Evolutionary conservation across 2,329 filamentous ascomycete species (phyloP).

Genomic region (Neospermospora avenae): DNA sequence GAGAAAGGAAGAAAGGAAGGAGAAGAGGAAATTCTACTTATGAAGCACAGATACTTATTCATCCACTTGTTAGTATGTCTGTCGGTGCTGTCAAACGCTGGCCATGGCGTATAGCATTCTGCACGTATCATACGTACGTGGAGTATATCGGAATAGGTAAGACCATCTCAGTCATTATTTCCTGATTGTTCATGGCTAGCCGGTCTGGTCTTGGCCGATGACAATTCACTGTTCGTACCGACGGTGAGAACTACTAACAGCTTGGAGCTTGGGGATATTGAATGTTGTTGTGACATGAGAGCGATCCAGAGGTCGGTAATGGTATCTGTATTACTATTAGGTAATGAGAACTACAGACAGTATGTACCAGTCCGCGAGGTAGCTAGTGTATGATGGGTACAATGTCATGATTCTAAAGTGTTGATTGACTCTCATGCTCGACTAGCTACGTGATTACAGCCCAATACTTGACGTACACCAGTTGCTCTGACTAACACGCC

Average conservation of each 20-base stretch:
- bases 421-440: no score
- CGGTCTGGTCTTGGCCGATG: slow-evolving; percentile 23
- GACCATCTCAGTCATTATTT: slow-evolving; percentile 10
- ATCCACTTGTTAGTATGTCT: slow-evolving; percentile 15
- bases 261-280: no score
- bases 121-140: not conserved
- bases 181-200: not conserved
- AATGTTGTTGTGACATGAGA: slow-evolving; percentile 21
- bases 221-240: no score
- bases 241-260: not conserved
- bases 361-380: not conserved
- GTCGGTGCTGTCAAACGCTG: slow-evolving; percentile 24
- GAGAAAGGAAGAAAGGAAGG: not conserved
- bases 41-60: not conserved
- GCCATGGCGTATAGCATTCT: not conserved
- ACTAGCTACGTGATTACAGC: no score
- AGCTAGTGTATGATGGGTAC: no score
- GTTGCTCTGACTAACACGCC: no score
- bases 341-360: slow-evolving; percentile 12
- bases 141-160: not conserved
- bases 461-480: no score
- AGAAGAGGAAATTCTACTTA: not conserved
- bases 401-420: no score
- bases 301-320: slow-evolving; percentile 5
- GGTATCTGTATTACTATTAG: slow-evolving; percentile 12